phyloP scores from a whole-genome alignment of 176 grass and related monocot species.

The Carex cristatella region DNA sequence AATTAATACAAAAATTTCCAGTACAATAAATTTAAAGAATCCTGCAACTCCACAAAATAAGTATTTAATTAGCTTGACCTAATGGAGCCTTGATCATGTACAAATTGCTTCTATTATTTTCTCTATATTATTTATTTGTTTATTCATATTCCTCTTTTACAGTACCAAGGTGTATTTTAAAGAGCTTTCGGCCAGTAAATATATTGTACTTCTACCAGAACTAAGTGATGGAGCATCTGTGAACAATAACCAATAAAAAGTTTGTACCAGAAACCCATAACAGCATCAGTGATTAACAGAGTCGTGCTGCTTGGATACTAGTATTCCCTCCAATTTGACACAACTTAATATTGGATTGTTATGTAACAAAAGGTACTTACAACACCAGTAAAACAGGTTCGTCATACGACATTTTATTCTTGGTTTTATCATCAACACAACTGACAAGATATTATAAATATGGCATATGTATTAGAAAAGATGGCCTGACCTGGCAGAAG shows the following conservation, averaged over 20 bases:
- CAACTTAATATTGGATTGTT: not conserved
- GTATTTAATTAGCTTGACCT: not conserved
- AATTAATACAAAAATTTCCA: not conserved
- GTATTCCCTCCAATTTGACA: not conserved
- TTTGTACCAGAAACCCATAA: not conserved
- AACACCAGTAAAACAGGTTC: not conserved
- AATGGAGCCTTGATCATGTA: not conserved
- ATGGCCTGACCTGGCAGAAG: conserved; percentile 69
- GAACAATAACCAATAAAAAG: not conserved
- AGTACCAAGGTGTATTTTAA: not conserved
- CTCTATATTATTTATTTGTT: not conserved
- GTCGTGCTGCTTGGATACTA: not conserved
- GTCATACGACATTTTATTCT: not conserved
- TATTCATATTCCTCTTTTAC: not conserved
- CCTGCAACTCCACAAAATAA: not conserved
- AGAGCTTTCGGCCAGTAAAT: not conserved
- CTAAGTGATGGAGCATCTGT: not conserved
- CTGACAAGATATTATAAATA: not conserved
- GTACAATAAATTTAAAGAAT: not conserved
- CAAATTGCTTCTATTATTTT: not conserved
- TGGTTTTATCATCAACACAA: not conserved
- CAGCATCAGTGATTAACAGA: not conserved
- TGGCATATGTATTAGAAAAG: conserved; percentile 2
- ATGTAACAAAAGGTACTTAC: not conserved
- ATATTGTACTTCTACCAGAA: not conserved